phyloP scores from a whole-genome alignment of 495 filamentous ascomycete species.

The Podospora didyma region DNA sequence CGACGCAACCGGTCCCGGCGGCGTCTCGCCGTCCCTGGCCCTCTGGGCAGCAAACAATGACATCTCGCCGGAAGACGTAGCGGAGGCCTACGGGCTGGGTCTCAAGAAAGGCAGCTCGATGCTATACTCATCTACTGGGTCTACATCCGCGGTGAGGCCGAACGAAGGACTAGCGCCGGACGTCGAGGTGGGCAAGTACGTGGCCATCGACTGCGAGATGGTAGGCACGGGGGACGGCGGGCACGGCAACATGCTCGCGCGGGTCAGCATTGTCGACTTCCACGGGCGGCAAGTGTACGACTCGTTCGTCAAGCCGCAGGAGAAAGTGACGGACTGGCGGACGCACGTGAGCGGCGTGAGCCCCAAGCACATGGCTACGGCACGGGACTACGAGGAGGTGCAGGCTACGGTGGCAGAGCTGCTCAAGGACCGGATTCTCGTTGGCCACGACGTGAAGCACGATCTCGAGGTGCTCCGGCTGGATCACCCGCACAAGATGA shows the following conservation, averaged over 20 bases:
- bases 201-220: constrained; percentile 98
- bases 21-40: constrained; percentile 35
- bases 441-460: constrained; percentile 88
- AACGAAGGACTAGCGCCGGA: constrained; percentile 49
- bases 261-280: constrained; percentile 86
- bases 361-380: constrained; percentile 62
- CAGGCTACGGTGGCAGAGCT: constrained; percentile 70
- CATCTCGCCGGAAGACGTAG: constrained; percentile 56
- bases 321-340: constrained; percentile 81
- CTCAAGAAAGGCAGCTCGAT: constrained; percentile 28
- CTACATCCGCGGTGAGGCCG: constrained; percentile 23
- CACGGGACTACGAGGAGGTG: constrained; percentile 67
- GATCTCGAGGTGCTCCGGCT: constrained; percentile 76
- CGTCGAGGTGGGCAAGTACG: constrained; percentile 66
- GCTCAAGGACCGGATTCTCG: constrained; percentile 66
- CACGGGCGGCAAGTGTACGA: constrained; percentile 88
- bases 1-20: constrained; percentile 21
- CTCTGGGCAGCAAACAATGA: constrained; percentile 54
- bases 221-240: constrained; percentile 78
- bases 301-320: constrained; percentile 75
- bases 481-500: constrained; percentile 67
- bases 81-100: constrained; percentile 53
- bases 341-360: constrained; percentile 79
- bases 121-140: neutral
- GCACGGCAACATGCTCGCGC: constrained; percentile 67